Conservation (phyloP, 2,329 filamentous ascomycete species). For the Trichoderma polysporum region DNA sequence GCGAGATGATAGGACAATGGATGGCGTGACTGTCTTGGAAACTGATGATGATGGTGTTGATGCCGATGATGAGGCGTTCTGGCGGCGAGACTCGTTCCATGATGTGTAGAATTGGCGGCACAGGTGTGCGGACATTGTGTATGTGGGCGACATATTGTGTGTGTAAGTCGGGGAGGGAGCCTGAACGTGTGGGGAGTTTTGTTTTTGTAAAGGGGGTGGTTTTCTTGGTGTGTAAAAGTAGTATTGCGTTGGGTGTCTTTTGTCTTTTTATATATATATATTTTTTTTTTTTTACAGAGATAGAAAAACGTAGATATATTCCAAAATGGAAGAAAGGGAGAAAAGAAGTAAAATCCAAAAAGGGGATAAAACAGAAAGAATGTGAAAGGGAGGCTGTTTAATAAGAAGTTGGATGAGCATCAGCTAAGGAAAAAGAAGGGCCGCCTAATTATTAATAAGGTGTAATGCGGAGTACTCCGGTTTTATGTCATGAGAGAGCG, state of each 20-base stretch:
- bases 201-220: background rate
- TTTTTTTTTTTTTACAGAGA: background rate
- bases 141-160: conserved; percentile 53
- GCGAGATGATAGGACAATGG: conserved; percentile 24
- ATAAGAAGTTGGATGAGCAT: background rate
- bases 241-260: background rate
- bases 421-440: too few species aligned
- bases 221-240: background rate
- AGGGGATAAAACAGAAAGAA: background rate
- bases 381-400: background rate
- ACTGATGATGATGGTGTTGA: background rate
- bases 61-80: conserved; percentile 26
- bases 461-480: background rate
- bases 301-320: too few species aligned
- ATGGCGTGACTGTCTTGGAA: too few species aligned
- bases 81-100: conserved; percentile 53
- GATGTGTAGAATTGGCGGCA: conserved; percentile 60
- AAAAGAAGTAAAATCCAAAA: background rate
- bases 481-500: background rate
- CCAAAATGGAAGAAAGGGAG: background rate
- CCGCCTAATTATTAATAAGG: background rate
- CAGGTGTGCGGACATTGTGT: conserved; percentile 61
- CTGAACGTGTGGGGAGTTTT: background rate
- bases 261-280: background rate
- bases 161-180: background rate